Evolutionary conservation across 352 stramenopile species (phyloP).

Genomic region (Hyaloperonospora brassicae): DNA sequence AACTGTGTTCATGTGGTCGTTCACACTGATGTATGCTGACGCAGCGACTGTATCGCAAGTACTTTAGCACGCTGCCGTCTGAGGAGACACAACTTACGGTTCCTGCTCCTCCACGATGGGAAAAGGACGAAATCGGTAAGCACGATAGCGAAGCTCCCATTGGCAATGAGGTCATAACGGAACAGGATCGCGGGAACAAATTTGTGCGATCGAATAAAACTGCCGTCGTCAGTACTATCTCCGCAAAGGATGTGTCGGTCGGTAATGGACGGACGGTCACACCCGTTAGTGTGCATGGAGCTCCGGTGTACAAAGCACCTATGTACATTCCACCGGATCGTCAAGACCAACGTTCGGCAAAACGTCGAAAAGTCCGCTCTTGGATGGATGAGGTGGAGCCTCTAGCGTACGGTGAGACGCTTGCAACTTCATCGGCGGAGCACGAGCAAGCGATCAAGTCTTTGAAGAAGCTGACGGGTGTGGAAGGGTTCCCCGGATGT

Average conservation of each 20-base stretch:
- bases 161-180: constrained; percentile 56
- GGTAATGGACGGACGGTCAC: constrained; percentile 23
- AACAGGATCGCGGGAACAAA: constrained; percentile 47
- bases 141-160: constrained; percentile 32
- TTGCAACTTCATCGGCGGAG: constrained; percentile 56
- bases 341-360: constrained; percentile 46
- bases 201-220: constrained; percentile 49
- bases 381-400: constrained; percentile 76
- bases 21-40: neutral
- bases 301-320: constrained; percentile 61
- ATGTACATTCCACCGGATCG: constrained; percentile 63
- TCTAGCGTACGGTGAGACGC: constrained; percentile 49
- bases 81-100: constrained; percentile 37
- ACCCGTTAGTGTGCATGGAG: constrained; percentile 18
- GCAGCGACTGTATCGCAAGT: constrained; percentile 70
- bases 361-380: constrained; percentile 82
- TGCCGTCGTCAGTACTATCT: neutral
- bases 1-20: constrained; percentile 8
- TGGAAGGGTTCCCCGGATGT: constrained; percentile 75
- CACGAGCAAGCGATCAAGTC: constrained; percentile 44
- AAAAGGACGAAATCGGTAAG: constrained; percentile 35
- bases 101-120: constrained; percentile 58
- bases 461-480: constrained; percentile 58
- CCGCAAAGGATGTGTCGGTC: constrained; percentile 18
- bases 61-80: constrained; percentile 60